Conservation (phyloP, 495 filamentous ascomycete genomes). For the Penicillium egyptiacum region DNA sequence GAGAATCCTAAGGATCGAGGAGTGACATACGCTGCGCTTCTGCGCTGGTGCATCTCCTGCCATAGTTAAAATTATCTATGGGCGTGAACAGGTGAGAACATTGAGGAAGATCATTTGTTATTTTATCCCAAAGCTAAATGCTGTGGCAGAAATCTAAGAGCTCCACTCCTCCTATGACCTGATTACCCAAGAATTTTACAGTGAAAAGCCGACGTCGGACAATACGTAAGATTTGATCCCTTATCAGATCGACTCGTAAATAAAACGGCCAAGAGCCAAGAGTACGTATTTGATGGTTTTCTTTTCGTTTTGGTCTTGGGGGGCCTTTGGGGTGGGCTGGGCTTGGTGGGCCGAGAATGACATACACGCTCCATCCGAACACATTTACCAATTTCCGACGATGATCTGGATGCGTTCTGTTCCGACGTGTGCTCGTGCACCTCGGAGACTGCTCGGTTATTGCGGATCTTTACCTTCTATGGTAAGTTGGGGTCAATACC, state of each 20-base stretch:
- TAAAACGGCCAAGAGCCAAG: background rate
- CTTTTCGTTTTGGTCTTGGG: background rate
- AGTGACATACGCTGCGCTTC: slow-evolving; percentile 4
- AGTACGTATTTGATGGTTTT: background rate
- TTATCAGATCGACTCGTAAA: slow-evolving; percentile 4
- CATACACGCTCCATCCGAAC: background rate
- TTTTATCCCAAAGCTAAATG: background rate
- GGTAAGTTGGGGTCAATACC: background rate
- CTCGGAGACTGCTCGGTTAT: background rate
- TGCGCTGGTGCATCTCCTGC: background rate
- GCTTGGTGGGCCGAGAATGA: background rate
- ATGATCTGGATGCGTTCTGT: background rate
- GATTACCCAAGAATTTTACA: slow-evolving; percentile 3
- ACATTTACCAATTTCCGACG: background rate
- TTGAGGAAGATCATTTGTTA: slow-evolving; percentile 1
- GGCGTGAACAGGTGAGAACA: background rate
- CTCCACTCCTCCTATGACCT: background rate
- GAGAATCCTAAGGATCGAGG: background rate
- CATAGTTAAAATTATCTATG: background rate
- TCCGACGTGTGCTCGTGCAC: background rate
- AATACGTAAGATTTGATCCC: background rate
- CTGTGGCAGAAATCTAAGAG: background rate
- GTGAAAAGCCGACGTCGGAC: slow-evolving; percentile 4
- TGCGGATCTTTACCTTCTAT: background rate
- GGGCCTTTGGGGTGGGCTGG: background rate